phyloP scores from a whole-genome alignment of 352 stramenopile genomes.

The Pythium pyrilobum region DNA sequence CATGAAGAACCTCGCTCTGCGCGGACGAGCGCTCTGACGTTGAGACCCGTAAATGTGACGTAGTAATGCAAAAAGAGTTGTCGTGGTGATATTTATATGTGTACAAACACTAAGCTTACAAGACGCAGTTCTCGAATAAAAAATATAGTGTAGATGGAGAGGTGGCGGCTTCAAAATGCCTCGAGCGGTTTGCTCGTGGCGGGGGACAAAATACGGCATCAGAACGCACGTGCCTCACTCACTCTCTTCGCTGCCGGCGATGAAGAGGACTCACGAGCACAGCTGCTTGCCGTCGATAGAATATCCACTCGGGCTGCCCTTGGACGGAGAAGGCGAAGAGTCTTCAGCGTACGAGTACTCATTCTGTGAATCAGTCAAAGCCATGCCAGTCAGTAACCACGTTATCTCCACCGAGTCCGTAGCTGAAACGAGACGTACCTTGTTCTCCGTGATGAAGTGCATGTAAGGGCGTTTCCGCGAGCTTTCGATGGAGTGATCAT shows the following conservation, averaged over 20 bases:
- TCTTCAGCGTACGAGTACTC: constrained; percentile 26
- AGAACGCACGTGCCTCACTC: constrained; percentile 12
- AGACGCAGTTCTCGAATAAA: constrained; percentile 22
- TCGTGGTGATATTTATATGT: constrained; percentile 18
- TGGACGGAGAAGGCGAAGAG: background rate
- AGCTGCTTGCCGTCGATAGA: constrained; percentile 73
- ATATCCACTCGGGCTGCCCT: constrained; percentile 25
- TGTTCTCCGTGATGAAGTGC: constrained; percentile 67
- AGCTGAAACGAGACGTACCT: constrained; percentile 24
- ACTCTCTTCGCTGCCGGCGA: constrained; percentile 30
- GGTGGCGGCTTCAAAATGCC: background rate
- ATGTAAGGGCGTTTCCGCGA: constrained; percentile 69
- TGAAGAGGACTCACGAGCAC: constrained; percentile 49
- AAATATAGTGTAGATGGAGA: constrained; percentile 11
- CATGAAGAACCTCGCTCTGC: constrained; percentile 60
- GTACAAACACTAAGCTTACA: constrained; percentile 29
- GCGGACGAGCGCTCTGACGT: constrained; percentile 23
- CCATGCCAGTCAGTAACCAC: background rate
- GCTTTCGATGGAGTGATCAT: constrained; percentile 19
- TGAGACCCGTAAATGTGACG: background rate
- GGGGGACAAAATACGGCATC: constrained; percentile 1
- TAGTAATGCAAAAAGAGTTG: background rate
- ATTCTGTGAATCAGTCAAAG: constrained; percentile 4
- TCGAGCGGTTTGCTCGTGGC: background rate
- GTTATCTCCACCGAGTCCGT: too few relatives aligned